Evolutionary conservation across 2,329 filamentous ascomycete species (phyloP).

Genomic region (Boeremia exigua): DNA sequence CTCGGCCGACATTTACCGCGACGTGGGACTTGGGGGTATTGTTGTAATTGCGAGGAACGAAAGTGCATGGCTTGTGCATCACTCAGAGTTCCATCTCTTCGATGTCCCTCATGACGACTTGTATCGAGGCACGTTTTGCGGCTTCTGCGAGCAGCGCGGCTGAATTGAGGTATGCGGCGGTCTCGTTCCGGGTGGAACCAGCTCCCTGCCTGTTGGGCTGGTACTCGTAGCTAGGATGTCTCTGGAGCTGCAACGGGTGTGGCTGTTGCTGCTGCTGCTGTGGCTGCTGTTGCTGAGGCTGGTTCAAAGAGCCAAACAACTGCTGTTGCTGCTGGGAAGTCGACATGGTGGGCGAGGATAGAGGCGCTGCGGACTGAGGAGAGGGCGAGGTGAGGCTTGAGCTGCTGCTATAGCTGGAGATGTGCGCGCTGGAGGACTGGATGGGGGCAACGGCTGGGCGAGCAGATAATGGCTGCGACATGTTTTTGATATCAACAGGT

Average conservation of each 20-base stretch:
- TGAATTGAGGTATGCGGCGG: constrained; percentile 73
- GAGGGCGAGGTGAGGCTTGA: constrained; percentile 47
- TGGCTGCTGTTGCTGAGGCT: constrained; percentile 42
- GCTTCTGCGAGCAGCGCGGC: constrained; percentile 90
- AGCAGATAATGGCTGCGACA: constrained; percentile 27
- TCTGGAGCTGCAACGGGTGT: constrained; percentile 36
- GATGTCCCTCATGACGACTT: constrained; percentile 84
- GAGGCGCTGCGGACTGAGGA: constrained; percentile 40
- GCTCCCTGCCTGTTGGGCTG: constrained; percentile 43
- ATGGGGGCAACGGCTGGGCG: constrained; percentile 46
- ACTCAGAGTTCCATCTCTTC: constrained; percentile 68
- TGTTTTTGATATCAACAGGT: constrained; percentile 26
- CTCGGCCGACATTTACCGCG: constrained; percentile 28
- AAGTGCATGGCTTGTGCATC: neutral
- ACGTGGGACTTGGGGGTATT: neutral
- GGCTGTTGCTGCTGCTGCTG: constrained; percentile 38
- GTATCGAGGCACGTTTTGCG: constrained; percentile 90
- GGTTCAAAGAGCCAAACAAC: constrained; percentile 23
- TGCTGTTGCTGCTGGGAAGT: constrained; percentile 8
- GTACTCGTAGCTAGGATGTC: constrained; percentile 42
- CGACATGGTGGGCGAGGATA: constrained; percentile 41
- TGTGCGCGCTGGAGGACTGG: constrained; percentile 38
- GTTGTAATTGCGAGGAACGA: neutral
- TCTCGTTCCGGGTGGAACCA: constrained; percentile 51
- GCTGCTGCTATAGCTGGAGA: constrained; percentile 51